phyloP scores from a whole-genome alignment of 2,329 filamentous ascomycete species.

The Dactylellina cionopaga region DNA sequence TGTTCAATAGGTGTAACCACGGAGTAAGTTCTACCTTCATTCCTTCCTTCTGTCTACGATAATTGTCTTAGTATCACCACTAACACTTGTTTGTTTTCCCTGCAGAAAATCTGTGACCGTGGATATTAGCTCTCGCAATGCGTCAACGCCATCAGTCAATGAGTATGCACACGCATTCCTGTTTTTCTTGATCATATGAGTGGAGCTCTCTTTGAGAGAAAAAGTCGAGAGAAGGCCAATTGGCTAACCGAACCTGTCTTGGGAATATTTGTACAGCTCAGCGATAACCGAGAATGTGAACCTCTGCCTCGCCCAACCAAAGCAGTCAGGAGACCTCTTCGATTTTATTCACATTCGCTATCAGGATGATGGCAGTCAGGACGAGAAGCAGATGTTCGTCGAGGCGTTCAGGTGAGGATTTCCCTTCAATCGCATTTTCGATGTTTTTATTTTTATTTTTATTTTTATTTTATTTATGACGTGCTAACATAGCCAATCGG shows the following conservation, averaged over 20 bases:
- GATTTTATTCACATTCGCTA: conserved; percentile 58
- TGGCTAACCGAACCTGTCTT: conserved; percentile 34
- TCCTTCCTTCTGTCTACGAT: not conserved
- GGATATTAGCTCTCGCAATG: conserved; percentile 36
- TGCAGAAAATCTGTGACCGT: conserved; percentile 48
- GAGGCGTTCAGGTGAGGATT: conserved; percentile 56
- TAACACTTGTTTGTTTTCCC: not conserved
- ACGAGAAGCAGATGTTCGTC: conserved; percentile 56
- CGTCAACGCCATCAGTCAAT: conserved; percentile 32
- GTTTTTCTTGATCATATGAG: not conserved
- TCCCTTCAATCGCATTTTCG: not conserved
- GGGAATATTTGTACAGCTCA: conserved; percentile 25
- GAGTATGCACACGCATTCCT: conserved; percentile 42
- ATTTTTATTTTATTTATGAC: not conserved
- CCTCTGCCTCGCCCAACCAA: conserved; percentile 52
- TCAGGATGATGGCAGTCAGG: conserved; percentile 55
- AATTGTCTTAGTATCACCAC: not conserved
- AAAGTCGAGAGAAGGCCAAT: not conserved
- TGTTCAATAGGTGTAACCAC: conserved; percentile 52
- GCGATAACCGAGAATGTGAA: conserved; percentile 53
- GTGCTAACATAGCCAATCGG: no score
- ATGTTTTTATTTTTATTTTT: conserved; percentile 23
- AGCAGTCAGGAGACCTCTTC: conserved; percentile 52
- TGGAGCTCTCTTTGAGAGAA: no score
- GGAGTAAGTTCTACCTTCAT: conserved; percentile 23